Evolutionary conservation across 2,329 filamentous ascomycete species (phyloP).

Genomic region (Pleoardoris graminearum): DNA sequence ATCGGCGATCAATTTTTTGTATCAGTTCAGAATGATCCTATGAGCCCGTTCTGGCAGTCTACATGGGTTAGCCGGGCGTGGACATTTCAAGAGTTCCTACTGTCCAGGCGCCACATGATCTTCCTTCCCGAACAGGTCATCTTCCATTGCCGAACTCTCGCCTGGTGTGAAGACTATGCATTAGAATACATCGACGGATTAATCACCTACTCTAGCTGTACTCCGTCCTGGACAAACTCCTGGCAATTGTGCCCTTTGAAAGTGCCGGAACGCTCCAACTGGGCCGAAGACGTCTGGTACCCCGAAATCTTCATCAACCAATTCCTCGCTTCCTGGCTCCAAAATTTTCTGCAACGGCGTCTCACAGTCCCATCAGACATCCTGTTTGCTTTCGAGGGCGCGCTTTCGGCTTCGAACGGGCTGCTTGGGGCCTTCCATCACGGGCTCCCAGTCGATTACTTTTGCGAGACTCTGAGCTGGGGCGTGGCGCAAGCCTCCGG

Average conservation of each 20-base stretch:
- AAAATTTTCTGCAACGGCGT: constrained; percentile 3
- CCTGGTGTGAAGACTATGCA: constrained; percentile 6
- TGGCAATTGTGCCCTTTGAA: neutral
- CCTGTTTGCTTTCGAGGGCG: constrained; percentile 1
- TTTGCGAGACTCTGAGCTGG: constrained; percentile 6
- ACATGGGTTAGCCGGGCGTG: constrained; percentile 13
- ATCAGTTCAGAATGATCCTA: constrained; percentile 3
- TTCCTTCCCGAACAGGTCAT: constrained; percentile 9
- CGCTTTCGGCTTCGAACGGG: constrained; percentile 2
- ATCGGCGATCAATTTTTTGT: constrained; percentile 8
- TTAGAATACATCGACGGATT: constrained; percentile 4
- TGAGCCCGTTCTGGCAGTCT: constrained; percentile 2
- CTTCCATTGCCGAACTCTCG: constrained; percentile 2
- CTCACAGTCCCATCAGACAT: constrained; percentile 7
- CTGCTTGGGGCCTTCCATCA: constrained; percentile 4
- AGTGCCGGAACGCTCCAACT: neutral
- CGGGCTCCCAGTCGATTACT: constrained; percentile 3
- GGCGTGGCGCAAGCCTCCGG: neutral
- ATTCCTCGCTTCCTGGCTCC: neutral
- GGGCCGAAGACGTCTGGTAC: constrained; percentile 4
- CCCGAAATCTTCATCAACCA: constrained; percentile 1
- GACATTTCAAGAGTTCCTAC: constrained; percentile 16
- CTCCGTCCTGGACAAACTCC: constrained; percentile 2
- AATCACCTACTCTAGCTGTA: neutral
- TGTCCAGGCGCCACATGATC: constrained; percentile 11